Base-by-base conservation (phyloP, 495 filamentous ascomycete species). In the Aspergillus cavernicola region DNA sequence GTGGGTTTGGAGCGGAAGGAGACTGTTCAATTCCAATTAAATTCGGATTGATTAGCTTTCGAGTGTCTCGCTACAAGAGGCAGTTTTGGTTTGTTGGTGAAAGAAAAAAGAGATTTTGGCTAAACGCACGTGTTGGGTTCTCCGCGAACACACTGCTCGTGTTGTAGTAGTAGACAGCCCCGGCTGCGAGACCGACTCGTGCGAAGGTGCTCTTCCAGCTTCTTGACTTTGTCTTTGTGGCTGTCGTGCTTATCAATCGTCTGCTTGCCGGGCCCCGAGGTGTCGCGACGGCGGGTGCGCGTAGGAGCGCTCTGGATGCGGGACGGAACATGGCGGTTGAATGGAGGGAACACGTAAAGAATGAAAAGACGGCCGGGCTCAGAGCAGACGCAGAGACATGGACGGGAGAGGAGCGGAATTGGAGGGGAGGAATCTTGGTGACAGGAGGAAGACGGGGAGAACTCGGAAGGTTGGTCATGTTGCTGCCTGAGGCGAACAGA, bases 121-220 rank as follows among this genome's bases (percentile, higher is more conserved):
- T n/a, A 73, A 3, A 33, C 86, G 52, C 79, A 96, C 92, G 80
- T 48, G 79, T 71, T 28, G 86, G 82, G 70, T 92, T 83, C 64
- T 97, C 85, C 11, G 91, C 87, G 69, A 98, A 97, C 32, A 87
- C 75, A 56, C 80, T 80, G 66, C 84, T 91, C 35, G 90, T 97
- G 71, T 90, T 92, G 69, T 97, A 98, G 65, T 85, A 96, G 75
- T 97, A 98, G 28, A 96, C 66, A n/a, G 82, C 81, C 19, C 75
- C 90, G 43, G 68, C 73, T n/a, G 89, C 91, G 39, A 93, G 59
- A 48, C 84, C 89, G 79, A 89, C 85, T 68, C 92, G 79, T 51
- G 76, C 60, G 7, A 73, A 76, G n/a, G 81, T 78, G 60, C 81
- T 88, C 79, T 89, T 97, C 90, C 88, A 96, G 62, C 83, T 86